Conservation (phyloP, 2,329 filamentous ascomycete genomes). For the Seiridium cupressi region DNA sequence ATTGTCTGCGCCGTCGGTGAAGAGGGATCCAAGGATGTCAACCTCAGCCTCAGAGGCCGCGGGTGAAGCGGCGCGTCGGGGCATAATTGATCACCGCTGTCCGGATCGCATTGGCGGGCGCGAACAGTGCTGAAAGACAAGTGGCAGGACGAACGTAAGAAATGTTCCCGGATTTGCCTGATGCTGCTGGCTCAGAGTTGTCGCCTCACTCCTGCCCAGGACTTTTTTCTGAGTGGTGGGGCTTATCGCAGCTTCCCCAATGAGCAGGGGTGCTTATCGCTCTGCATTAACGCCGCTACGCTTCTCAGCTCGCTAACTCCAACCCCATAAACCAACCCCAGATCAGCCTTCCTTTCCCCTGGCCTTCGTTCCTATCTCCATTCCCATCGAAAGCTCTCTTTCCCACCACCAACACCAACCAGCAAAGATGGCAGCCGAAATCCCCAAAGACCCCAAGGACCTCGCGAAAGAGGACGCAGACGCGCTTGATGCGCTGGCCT, state of each 20-base stretch:
- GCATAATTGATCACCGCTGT: slow-evolving; percentile 49
- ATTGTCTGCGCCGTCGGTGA: slow-evolving; percentile 58
- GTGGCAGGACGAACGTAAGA: no score
- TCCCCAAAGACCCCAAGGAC: slow-evolving; percentile 35
- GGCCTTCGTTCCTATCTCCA: neutral
- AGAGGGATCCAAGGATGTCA: slow-evolving; percentile 80
- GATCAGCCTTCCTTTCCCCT: neutral
- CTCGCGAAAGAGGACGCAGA: slow-evolving; percentile 58
- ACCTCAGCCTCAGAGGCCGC: slow-evolving; percentile 85
- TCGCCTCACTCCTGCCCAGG: slow-evolving; percentile 5
- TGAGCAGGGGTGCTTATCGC: slow-evolving; percentile 3
- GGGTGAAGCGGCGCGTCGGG: slow-evolving; percentile 73
- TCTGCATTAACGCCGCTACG: neutral
- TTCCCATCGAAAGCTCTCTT: neutral
- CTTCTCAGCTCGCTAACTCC: neutral
- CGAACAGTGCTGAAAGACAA: no score
- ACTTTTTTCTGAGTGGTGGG: slow-evolving; percentile 14
- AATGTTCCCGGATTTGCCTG: neutral
- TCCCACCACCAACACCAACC: neutral
- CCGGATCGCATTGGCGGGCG: neutral
- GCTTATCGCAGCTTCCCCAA: slow-evolving; percentile 7
- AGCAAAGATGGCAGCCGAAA: slow-evolving; percentile 33
- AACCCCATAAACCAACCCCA: neutral
- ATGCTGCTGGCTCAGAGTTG: neutral
- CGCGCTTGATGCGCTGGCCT: slow-evolving; percentile 76